Base-by-base conservation (phyloP, 2,329 filamentous ascomycete species). In the Aspergillus quadrilineatus region DNA sequence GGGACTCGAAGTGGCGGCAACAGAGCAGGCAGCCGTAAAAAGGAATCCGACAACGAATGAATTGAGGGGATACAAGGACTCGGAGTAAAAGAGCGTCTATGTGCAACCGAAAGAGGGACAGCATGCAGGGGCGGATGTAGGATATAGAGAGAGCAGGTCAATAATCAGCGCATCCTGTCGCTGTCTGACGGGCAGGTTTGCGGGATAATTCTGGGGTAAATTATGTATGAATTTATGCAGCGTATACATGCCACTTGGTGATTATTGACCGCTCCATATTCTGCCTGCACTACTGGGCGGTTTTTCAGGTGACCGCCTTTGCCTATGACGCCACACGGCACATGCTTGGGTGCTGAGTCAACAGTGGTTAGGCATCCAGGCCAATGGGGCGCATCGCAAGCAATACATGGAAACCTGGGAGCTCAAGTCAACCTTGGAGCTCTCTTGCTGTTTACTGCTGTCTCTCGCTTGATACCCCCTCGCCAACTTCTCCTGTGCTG, bases 301-400 rank as follows among this genome's bases (percentile, higher is more conserved):
- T 37, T 7, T 15, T 8, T 32, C 45, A 50, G 45, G 63, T 69
- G 67, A 72, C 70, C 71, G 70, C 70, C 67, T 65, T 61, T 36
- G 42, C 60, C 65, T 67, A 70, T 70, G 69, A 72, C 75, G 71
- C 68, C 68, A 71, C 63, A 32, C 37, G 56, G 26, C 49, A 22
- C 29, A 45, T 43, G 51, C 43, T 46, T 26, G 1, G 22, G 28
- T 1, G 56, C 53, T 62, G 57, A 63, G 45, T 62, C 58, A 62
- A 45, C 57, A 4, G 1, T 5, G 37, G 26, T 34, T 55, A 47
- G 50, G 45, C 55, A 46, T 48, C 54, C 49, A 53, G 51, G 32
- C 51, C 43, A 54, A 54, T 48, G 43, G 45, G 52, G 44, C 36
- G 52, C 50, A 47, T 47, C 42, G 34, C 32, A 30, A 41, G 29